Base-by-base conservation (phyloP, 345 rosid genomes). In the Sonneratia caseolaris region DNA sequence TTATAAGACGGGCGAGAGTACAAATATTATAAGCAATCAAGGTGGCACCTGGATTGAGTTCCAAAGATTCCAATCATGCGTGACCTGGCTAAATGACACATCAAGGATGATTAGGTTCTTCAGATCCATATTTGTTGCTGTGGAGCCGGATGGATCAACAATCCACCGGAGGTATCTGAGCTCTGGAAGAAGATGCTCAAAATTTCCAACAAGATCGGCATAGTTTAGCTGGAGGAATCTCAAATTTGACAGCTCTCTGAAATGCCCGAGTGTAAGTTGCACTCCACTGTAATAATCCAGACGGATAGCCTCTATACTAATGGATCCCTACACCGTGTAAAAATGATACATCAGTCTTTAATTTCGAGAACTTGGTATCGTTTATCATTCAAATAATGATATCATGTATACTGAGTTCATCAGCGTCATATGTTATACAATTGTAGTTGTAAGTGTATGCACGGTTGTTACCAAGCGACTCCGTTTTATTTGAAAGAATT, bases 171-270 rank as follows among this genome's bases (percentile, higher is more conserved):
- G 68, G 68, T 68, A 71, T 22, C n/a, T 59, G 40, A 71, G 13
- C 12, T 59, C 14, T 38, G 12, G 53, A 21, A 71, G 56, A 3
- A 71, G 47, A 55, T 70, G 48, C 64, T 70, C 45, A 53, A 55
- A 55, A 56, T 70, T 37, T 37, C 72, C 72, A 21, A 24, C 59
- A 70, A 70, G 72, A 48, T 68, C 38, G 6, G 48, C 70, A 68
- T 24, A 40, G 13, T 42, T 49, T 27, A 68, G 32, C 14, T 42
- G 14, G 18, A 68, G 19, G 38, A 42, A 68, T 64, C 37, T 32
- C 67, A 64, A 64, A 19, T 21, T 64, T 64, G 43, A 40, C 9
- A 40, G 43, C 43, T 40, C 43, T 40, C 43, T 40, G 43, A 40
- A 40, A 4, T 40, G 43, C 43, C 9, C 43, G 9, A 8, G 43